Conservation (phyloP, 208 protist species). For the Crithidia brevicula region DNA sequence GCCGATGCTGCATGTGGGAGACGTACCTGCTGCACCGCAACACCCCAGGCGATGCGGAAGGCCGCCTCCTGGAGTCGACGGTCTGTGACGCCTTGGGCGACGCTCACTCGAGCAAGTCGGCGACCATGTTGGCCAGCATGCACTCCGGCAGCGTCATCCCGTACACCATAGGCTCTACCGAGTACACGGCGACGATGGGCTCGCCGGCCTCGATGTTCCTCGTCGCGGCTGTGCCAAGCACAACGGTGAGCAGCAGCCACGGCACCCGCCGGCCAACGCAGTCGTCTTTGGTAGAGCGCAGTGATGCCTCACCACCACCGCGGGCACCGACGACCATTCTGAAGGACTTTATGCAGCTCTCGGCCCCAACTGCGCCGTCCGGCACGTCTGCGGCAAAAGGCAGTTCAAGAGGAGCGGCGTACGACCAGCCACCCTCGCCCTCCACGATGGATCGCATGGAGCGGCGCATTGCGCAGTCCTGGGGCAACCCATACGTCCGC, state of each 20-base stretch:
- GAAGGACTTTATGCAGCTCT: background rate
- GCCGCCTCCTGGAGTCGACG: background rate
- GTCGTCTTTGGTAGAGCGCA: background rate
- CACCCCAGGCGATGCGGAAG: background rate
- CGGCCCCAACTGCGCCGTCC: background rate
- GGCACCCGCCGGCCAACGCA: background rate
- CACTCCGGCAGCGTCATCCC: background rate
- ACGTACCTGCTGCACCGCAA: slow-evolving; percentile 35
- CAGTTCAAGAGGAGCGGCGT: background rate
- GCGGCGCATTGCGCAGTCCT: slow-evolving; percentile 57
- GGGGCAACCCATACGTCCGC: slow-evolving; percentile 78
- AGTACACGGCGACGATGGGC: background rate
- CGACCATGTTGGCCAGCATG: background rate
- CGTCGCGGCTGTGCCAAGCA: background rate
- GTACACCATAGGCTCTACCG: background rate
- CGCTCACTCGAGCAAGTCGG: background rate
- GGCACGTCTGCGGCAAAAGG: background rate
- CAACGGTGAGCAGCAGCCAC: background rate
- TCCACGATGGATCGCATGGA: slow-evolving; percentile 55
- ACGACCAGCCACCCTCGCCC: slow-evolving; percentile 1
- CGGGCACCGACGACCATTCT: background rate
- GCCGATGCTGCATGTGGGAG: slow-evolving; percentile 62
- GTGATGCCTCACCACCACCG: slow-evolving; percentile 10
- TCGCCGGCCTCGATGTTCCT: background rate
- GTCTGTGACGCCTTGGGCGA: background rate